Conservation (phyloP, 169 alveolate genomes). For the Fabrea salina region DNA sequence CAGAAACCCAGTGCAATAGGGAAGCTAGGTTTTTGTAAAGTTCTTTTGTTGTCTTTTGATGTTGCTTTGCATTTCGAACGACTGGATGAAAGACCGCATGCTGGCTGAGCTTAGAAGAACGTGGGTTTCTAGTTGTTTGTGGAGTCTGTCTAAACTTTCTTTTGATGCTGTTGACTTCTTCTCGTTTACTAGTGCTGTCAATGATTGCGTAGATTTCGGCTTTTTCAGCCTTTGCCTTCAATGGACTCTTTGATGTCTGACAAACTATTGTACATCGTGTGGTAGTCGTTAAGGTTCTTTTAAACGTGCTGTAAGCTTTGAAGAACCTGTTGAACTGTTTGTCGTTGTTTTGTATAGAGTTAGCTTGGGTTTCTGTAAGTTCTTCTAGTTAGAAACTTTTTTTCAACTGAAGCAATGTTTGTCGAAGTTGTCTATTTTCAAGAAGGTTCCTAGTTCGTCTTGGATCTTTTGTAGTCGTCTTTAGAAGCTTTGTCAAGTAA, state of each 20-base stretch:
- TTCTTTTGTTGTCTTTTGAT: conserved; percentile 12
- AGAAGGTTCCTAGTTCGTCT: not conserved
- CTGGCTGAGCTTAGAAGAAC: too few relatives aligned
- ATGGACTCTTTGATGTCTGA: not conserved
- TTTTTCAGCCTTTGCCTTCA: not conserved
- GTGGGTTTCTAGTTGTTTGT: conserved; percentile 20
- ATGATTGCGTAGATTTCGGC: not conserved
- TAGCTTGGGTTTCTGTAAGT: too few relatives aligned
- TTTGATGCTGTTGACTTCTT: not conserved
- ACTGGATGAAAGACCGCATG: not conserved
- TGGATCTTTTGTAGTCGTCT: not conserved
- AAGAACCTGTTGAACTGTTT: not conserved
- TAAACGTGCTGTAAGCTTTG: not conserved
- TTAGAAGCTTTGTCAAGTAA: conserved; percentile 24
- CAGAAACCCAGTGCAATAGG: not conserved
- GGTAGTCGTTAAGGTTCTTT: not conserved
- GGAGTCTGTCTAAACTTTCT: not conserved
- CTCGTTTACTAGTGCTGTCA: not conserved
- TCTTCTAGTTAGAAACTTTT: not conserved
- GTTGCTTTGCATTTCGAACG: not conserved
- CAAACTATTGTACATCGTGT: not conserved
- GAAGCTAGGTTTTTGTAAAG: not conserved
- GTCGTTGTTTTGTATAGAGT: not conserved
- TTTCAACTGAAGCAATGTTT: not conserved
- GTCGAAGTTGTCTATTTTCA: not conserved